Percentiles rank a stretch among this genome's conserved stretches.
phyloP scores from a whole-genome alignment of 305 asterid species.

The Fraxinus baroniana region DNA sequence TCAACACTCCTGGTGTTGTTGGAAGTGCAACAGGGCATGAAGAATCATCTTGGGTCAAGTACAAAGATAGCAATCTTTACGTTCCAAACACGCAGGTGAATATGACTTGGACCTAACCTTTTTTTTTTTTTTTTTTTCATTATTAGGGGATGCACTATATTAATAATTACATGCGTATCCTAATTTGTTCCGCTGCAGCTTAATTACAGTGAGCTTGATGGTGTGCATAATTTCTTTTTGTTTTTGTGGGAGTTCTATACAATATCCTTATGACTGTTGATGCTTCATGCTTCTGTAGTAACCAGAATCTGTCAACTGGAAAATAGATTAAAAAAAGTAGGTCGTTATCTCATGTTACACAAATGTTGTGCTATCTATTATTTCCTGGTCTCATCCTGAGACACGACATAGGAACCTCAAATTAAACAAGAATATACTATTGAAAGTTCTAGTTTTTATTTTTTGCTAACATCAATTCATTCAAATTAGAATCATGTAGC shows the following conservation, averaged over 20 bases:
- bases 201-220: background rate
- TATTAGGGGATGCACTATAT: background rate
- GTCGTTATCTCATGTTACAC: background rate
- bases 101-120: background rate
- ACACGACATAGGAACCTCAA: background rate
- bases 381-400: background rate
- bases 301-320: background rate
- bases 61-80: slow-evolving; percentile 70
- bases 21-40: slow-evolving; percentile 78
- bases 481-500: background rate
- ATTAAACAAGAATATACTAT: background rate
- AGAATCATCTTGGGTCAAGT: slow-evolving; percentile 84
- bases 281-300: background rate
- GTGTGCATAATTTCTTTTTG: background rate
- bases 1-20: slow-evolving; percentile 74
- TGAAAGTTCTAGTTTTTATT: background rate
- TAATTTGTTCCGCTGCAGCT: background rate
- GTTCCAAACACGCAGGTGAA: slow-evolving; percentile 84
- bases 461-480: background rate
- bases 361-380: background rate
- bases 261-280: background rate
- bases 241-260: background rate
- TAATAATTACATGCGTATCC: background rate
- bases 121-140: background rate
- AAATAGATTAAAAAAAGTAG: background rate